phyloP scores from a whole-genome alignment of 2,329 filamentous ascomycete species.

The Orbilia oligospora region DNA sequence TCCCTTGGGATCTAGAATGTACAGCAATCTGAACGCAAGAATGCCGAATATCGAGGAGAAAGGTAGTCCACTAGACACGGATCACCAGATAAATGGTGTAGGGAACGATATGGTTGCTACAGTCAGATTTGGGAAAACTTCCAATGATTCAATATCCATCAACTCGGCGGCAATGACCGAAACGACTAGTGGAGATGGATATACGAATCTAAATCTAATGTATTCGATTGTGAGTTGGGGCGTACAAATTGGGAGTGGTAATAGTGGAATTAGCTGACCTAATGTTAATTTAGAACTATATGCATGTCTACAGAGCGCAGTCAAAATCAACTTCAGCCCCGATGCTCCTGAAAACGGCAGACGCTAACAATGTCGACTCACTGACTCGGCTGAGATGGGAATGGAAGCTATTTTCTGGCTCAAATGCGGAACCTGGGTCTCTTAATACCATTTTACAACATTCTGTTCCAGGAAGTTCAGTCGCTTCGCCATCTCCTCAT shows the following conservation, averaged over 20 bases:
- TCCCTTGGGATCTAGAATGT: conserved; percentile 29
- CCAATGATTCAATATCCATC: conserved; percentile 38
- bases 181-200: conserved; percentile 54
- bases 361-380: conserved; percentile 64
- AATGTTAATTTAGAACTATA: conserved; percentile 61
- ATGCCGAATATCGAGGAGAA: conserved; percentile 48
- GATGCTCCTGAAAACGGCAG: conserved; percentile 64
- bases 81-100: conserved; percentile 12
- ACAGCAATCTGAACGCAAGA: conserved; percentile 30
- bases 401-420: conserved; percentile 64
- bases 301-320: conserved; percentile 63
- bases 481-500: conserved; percentile 48
- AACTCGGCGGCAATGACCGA: conserved; percentile 38
- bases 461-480: conserved; percentile 58
- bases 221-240: conserved; percentile 53
- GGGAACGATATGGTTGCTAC: conserved; percentile 55
- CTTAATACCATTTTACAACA: conserved; percentile 38
- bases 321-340: conserved; percentile 61
- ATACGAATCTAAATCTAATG: conserved; percentile 52
- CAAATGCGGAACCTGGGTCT: conserved; percentile 43
- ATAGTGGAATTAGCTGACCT: conserved; percentile 10
- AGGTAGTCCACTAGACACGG: conserved; percentile 23
- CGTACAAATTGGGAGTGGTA: background rate
- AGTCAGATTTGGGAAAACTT: conserved; percentile 55
- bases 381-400: conserved; percentile 64